These are phyloP conservation scores for Xylaria multiplex DNA, from an alignment of 2,329 filamentous ascomycete species.

Conservation along the genomic window DNA sequence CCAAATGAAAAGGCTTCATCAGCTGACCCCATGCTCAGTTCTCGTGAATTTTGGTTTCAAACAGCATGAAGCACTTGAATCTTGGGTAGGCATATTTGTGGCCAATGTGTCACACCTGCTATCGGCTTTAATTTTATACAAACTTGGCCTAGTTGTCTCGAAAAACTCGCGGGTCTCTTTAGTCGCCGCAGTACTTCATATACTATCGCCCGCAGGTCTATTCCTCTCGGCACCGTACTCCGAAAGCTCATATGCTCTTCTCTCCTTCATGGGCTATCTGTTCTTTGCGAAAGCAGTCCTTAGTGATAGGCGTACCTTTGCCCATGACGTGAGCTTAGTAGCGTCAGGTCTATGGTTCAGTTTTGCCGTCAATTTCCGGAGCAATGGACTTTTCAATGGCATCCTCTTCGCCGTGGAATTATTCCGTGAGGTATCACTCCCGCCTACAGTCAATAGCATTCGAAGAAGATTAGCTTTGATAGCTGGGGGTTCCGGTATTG, in stretches of 20 bases:
- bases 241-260: slow-evolving; percentile 80
- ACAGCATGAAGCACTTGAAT: slow-evolving; percentile 48
- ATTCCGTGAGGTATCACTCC: slow-evolving; percentile 52
- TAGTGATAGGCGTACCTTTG: slow-evolving; percentile 42
- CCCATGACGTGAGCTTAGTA: slow-evolving; percentile 64
- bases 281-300: slow-evolving; percentile 68
- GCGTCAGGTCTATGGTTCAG: slow-evolving; percentile 76
- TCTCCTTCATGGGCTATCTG: slow-evolving; percentile 79
- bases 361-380: slow-evolving; percentile 77
- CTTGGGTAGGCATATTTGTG: slow-evolving; percentile 70
- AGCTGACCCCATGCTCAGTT: slow-evolving; percentile 34
- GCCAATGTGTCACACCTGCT: slow-evolving; percentile 80
- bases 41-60: slow-evolving; percentile 44
- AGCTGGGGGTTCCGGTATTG: slow-evolving; percentile 74
- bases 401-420: slow-evolving; percentile 71
- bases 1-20: slow-evolving; percentile 4
- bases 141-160: slow-evolving; percentile 69
- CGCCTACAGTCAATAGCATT: slow-evolving; percentile 53
- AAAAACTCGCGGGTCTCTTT: slow-evolving; percentile 67
- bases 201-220: slow-evolving; percentile 86
- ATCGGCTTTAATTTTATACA: slow-evolving; percentile 77
- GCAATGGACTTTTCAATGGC: slow-evolving; percentile 88
- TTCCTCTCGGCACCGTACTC: slow-evolving; percentile 89
- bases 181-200: slow-evolving; percentile 76
- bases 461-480: slow-evolving; percentile 68